Evolutionary conservation across 805 yeast species (phyloP), one percentile per base, ranked within the genome.

Genomic region (Lachancea waltii): DNA sequence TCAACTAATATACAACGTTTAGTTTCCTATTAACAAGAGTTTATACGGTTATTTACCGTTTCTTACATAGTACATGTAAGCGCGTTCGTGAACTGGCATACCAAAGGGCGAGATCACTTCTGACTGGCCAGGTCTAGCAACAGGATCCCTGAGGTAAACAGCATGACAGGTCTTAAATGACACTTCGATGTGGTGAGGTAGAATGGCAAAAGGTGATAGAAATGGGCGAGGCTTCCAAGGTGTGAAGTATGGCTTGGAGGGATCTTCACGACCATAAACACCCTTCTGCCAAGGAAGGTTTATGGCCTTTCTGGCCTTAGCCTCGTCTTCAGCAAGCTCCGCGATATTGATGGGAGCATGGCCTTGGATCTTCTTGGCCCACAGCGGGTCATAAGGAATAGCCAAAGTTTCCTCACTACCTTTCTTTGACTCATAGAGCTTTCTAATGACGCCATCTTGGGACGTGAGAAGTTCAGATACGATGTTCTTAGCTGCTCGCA

Each of bases 221-320:
- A 90, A 92, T 30, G 86, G 92, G 65, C 96, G 81, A 48, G 96
- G 94, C 43, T 80, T 73, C 97, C 97, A 92, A 36, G 98, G 98
- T 2, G 97, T 86, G 69, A 90, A 92, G 64, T 81, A 92, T 3
- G 89, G 75, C 65, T 84, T 87, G 13, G 68, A 55, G 11, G 87
- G 81, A 38, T 85, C 81, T 48, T 76, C 63, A 53, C 95, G 80
- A 16, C 97, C 97, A 61, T 72, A 86, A 45, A 83, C 70, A 33
- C 78, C 75, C 41, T 70, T 70, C 63, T 86, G 95, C 89, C 92
- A 85, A 40, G 95, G 95, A 42, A 87, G 67, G 24, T 67, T 52
- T 35, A 85, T 72, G 17, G 46, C 33, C n/a, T 64, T 59, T 21
- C 60, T 57, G 5, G 76, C 71, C 32, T 56, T 53, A 13, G 67